Base-by-base conservation (phyloP, 2,329 filamentous ascomycete genomes). In the Alternaria sp. region DNA sequence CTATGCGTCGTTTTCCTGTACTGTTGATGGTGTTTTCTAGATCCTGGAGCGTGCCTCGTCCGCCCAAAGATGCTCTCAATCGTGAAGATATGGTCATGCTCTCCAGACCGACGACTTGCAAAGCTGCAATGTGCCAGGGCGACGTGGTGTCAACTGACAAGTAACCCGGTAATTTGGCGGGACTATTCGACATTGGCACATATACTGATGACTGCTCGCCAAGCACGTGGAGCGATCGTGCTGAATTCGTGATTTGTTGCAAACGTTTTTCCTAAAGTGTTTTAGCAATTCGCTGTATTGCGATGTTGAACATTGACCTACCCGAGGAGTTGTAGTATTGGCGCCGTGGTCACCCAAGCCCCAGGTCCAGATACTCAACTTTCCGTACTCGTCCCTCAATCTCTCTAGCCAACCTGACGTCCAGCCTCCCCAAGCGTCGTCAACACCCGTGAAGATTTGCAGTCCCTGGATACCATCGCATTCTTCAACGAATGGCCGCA, bases 381-480 rank as follows among this genome's bases (percentile, higher is more conserved):
- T 98, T 18, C 93, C 92, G 76, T 94, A 94, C 76, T 99, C 95
- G 74, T 99, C 95, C 63, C 92, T 84, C 59, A 99, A 80, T 30
- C 89, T 85, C 75, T 98, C 81, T 52, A 81, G 68, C 76, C 80
- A 83, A 63, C 72, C 76, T 53, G 78, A 76, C 46, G 81, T 66
- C 77, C 85, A 79, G 60, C 83, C 78, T 64, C 82, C 76, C 82
- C 82, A 84, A 62, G 85, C 78, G 82, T 86, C 70, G 80, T 88
- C 79, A 60, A 85, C 73, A 63, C 85, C 74, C 67, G 85, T 75
- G 72, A 88, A 72, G 67, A 83, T 74, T 69, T 98, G 94, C 18
- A 99, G 83, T 0, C 91, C 94, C 78, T 97, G 94, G 81, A 98
- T 85, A 57, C 93, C 89, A 78, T 99, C 95, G 66, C 93, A 95